Percentiles rank a stretch among this genome's conserved stretches.
phyloP scores from a whole-genome alignment of 139 green algal genomes.

The Ulvella scutata region DNA sequence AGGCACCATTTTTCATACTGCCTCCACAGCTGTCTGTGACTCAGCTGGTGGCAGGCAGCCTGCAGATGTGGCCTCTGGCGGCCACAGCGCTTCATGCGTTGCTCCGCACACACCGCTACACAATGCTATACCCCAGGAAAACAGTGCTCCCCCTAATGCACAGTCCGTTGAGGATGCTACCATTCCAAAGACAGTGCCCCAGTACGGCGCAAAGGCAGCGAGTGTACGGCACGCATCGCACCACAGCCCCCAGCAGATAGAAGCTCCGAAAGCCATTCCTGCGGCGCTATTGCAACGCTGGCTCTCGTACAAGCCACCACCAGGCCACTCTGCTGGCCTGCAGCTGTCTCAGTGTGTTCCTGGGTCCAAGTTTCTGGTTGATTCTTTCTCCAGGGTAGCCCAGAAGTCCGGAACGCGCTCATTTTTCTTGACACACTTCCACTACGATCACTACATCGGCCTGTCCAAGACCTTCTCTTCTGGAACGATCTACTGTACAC shows the following conservation, averaged over 20 bases:
- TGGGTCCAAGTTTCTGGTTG: slow-evolving; percentile 44
- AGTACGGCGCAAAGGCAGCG: not conserved
- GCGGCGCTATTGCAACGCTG: not conserved
- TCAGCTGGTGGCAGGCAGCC: too few species aligned
- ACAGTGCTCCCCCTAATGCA: not conserved
- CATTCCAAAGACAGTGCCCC: not conserved
- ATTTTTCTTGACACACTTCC: slow-evolving; percentile 75
- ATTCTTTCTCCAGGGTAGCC: slow-evolving; percentile 37
- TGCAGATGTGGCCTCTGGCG: too few species aligned
- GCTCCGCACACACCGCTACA: too few species aligned
- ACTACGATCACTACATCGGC: slow-evolving; percentile 67
- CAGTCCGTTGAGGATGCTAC: too few species aligned
- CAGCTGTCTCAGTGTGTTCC: not conserved
- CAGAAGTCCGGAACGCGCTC: not conserved
- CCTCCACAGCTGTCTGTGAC: too few species aligned
- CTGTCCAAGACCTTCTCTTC: slow-evolving; percentile 26
- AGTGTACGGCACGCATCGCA: not conserved
- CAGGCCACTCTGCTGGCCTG: not conserved
- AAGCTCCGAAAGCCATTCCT: not conserved
- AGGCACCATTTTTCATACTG: too few species aligned
- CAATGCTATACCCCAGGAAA: not conserved
- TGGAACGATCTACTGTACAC: slow-evolving; percentile 49
- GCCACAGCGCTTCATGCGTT: too few species aligned
- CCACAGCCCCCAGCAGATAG: not conserved
- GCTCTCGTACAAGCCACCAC: not conserved